Percentiles rank a stretch among this genome's conserved stretches.
phyloP scores from a whole-genome alignment of 768 basidiomycete genomes.

The Trametes cinnabarina region DNA sequence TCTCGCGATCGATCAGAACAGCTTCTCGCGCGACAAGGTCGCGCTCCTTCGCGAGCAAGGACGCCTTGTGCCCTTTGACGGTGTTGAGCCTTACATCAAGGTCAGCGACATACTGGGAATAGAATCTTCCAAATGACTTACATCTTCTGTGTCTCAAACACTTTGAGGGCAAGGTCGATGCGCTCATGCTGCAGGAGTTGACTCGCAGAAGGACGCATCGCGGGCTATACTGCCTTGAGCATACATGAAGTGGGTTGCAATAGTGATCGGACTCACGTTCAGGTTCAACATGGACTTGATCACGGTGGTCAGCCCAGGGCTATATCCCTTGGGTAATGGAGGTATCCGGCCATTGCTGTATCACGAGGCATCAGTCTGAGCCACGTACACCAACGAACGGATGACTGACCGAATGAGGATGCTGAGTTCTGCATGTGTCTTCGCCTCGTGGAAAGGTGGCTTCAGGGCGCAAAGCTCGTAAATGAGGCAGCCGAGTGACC shows the following conservation, averaged over 20 bases:
- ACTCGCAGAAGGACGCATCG: conserved; percentile 80
- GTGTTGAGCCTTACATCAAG: conserved; percentile 48
- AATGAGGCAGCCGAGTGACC: conserved; percentile 96
- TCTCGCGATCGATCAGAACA: conserved; percentile 53
- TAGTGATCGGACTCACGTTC: conserved; percentile 50
- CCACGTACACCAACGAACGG: background rate
- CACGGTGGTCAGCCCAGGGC: conserved; percentile 62
- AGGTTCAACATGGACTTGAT: conserved; percentile 88
- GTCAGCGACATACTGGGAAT: background rate
- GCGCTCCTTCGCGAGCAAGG: conserved; percentile 57
- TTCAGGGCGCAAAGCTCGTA: conserved; percentile 94
- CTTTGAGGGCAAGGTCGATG: conserved; percentile 65
- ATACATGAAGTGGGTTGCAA: conserved; percentile 24
- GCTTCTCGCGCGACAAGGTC: conserved; percentile 61
- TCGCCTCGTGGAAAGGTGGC: conserved; percentile 91
- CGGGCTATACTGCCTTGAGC: conserved; percentile 51
- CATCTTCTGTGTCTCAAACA: conserved; percentile 79
- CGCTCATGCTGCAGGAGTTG: conserved; percentile 82
- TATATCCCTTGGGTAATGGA: conserved; percentile 82
- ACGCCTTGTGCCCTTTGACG: conserved; percentile 62
- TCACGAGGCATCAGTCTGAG: background rate
- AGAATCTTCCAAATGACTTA: no score
- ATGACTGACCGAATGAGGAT: conserved; percentile 69
- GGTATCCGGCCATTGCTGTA: conserved; percentile 85
- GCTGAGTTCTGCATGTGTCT: conserved; percentile 83